A percentile compares a stretch with the other conserved stretches of the same genome.
phyloP scores from a whole-genome alignment of 768 basidiomycete genomes.

The Tylopilus sp. region DNA sequence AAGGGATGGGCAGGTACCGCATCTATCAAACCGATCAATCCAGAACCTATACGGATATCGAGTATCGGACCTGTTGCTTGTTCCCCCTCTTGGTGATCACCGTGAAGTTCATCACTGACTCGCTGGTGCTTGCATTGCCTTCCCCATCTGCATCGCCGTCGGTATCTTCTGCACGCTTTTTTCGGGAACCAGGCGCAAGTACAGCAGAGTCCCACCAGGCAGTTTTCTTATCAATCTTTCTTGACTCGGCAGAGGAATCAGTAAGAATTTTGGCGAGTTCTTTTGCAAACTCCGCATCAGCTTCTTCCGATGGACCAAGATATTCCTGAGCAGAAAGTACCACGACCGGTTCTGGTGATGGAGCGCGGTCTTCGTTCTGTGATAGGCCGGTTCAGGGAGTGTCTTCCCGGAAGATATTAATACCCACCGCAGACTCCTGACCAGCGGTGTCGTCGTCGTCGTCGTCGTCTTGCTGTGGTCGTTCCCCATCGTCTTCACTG shows the following conservation, averaged over 20 bases:
- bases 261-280: constrained; percentile 95
- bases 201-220: constrained; percentile 90
- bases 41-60: constrained; percentile 2
- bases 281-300: constrained; percentile 90
- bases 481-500: constrained; percentile 44
- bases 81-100: constrained; percentile 90
- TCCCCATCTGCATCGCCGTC: constrained; percentile 48
- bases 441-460: constrained; percentile 55
- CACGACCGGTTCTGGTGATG: constrained; percentile 80
- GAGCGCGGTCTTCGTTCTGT: constrained; percentile 60
- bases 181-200: constrained; percentile 60
- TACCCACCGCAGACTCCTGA: constrained; percentile 53
- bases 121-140: constrained; percentile 28
- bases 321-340: constrained; percentile 69
- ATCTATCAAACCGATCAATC: constrained; percentile 42
- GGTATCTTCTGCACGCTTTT: constrained; percentile 59
- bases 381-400: neutral
- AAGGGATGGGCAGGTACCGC: constrained; percentile 86
- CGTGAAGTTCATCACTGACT: constrained; percentile 81
- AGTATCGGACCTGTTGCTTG: constrained; percentile 69
- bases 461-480: constrained; percentile 51
- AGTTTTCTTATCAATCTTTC: constrained; percentile 86
- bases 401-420: neutral
- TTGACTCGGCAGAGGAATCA: constrained; percentile 76
- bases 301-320: constrained; percentile 83